Percentiles rank a stretch among this genome's conserved stretches.
Conservation (phyloP, 306 rosid genomes). For the Quercus variabilis region DNA sequence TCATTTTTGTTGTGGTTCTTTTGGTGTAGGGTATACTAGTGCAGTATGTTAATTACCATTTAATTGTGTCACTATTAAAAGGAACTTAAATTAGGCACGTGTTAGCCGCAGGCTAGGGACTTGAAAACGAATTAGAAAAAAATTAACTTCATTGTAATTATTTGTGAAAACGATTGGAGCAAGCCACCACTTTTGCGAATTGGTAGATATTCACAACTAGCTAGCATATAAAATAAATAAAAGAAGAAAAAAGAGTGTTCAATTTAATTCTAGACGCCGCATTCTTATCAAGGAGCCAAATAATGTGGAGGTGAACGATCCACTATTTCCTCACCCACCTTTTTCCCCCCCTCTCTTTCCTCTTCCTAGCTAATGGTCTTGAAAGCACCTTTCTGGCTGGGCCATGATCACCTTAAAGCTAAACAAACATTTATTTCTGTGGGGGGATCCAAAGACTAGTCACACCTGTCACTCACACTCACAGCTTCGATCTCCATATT, state of each 20-base stretch:
- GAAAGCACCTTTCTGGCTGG: neutral
- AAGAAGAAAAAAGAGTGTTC: neutral
- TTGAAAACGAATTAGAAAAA: neutral
- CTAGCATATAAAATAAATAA: neutral
- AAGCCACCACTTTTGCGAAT: neutral
- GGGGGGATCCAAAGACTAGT: slow-evolving; percentile 1
- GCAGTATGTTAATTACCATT: neutral
- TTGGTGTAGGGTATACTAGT: neutral
- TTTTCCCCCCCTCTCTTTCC: neutral
- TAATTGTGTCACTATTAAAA: neutral
- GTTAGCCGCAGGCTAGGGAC: slow-evolving; percentile 4
- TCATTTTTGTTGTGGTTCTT: no score
- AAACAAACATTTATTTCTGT: neutral
- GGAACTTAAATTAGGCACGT: neutral
- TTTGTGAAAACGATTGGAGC: slow-evolving; percentile 19
- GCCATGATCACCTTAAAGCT: slow-evolving; percentile 1
- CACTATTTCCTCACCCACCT: neutral
- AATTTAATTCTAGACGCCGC: slow-evolving; percentile 15
- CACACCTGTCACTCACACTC: slow-evolving; percentile 3
- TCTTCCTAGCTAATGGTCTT: neutral
- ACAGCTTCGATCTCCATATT: neutral
- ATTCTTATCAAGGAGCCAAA: neutral
- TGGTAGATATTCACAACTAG: neutral
- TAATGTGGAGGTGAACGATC: slow-evolving; percentile 8
- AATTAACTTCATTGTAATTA: neutral